Percentiles rank a stretch among this genome's conserved stretches.
Conservation (phyloP, 164 flowering plant species). For the Aristolochia californica region DNA sequence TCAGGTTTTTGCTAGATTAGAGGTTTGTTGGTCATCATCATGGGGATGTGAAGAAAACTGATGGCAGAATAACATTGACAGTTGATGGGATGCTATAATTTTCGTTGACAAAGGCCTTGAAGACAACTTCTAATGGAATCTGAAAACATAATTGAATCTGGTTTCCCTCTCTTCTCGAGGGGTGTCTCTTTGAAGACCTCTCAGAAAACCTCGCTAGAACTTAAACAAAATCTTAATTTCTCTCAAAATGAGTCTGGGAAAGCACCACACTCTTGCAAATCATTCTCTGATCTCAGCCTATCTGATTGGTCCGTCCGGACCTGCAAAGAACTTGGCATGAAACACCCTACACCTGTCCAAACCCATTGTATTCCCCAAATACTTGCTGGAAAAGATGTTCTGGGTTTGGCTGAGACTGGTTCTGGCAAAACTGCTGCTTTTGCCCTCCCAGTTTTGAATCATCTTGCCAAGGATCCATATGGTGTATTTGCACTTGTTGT, state of each 20-base stretch:
- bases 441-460: slow-evolving; percentile 75
- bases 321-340: slow-evolving; percentile 67
- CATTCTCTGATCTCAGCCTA: slow-evolving; percentile 53
- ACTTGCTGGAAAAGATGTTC: slow-evolving; percentile 62
- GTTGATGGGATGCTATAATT: no score
- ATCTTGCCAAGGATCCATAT: slow-evolving; percentile 54
- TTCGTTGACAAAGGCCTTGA: no score
- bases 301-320: slow-evolving; percentile 60
- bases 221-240: background rate
- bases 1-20: no score
- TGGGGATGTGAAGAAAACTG: no score
- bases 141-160: slow-evolving; percentile 17
- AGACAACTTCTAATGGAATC: background rate
- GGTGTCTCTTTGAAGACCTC: slow-evolving; percentile 10
- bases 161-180: slow-evolving; percentile 26
- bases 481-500: slow-evolving; percentile 80
- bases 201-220: background rate
- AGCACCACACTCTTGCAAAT: slow-evolving; percentile 8
- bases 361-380: slow-evolving; percentile 74
- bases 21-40: no score
- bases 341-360: slow-evolving; percentile 71
- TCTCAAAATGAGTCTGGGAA: slow-evolving; percentile 5
- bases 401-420: slow-evolving; percentile 87
- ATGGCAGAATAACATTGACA: no score
- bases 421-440: slow-evolving; percentile 95